phyloP scores from a whole-genome alignment of 331 rosid species.

The Saraca asoca region DNA sequence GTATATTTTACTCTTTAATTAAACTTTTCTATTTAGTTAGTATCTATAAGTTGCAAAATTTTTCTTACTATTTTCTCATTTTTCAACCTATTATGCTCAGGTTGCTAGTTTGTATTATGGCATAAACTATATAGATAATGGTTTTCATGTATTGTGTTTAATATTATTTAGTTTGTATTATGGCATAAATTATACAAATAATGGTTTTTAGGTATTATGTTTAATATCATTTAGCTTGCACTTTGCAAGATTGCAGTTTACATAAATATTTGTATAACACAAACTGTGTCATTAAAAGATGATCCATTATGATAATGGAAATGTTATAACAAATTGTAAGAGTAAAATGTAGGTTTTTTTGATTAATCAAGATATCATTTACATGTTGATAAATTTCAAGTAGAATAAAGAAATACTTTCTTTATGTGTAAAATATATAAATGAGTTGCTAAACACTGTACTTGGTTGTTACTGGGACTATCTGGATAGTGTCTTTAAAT shows the following conservation, averaged over 20 bases:
- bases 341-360: slow-evolving; percentile 10
- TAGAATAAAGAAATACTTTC: slow-evolving; percentile 24
- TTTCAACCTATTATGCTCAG: slow-evolving; percentile 82
- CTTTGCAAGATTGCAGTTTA: slow-evolving; percentile 3
- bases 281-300: neutral
- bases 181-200: too few relatives aligned
- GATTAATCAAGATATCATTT: slow-evolving; percentile 17
- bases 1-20: too few relatives aligned
- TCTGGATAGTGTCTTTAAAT: too few relatives aligned
- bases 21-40: slow-evolving; percentile 23
- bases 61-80: slow-evolving; percentile 29
- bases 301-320: neutral
- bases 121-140: slow-evolving; percentile 54
- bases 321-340: neutral
- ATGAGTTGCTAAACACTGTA: too few relatives aligned
- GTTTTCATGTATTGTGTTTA: slow-evolving; percentile 78
- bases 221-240: slow-evolving; percentile 10
- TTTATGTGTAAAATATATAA: too few relatives aligned
- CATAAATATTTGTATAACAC: neutral
- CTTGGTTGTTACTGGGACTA: too few relatives aligned
- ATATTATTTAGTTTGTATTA: too few relatives aligned
- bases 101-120: slow-evolving; percentile 80
- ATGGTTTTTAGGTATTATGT: too few relatives aligned
- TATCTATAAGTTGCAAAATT: slow-evolving; percentile 30
- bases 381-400: slow-evolving; percentile 5